Evolutionary conservation across 1,284 basidiomycete species (phyloP).

Genomic region (Stereum hirsutum): DNA sequence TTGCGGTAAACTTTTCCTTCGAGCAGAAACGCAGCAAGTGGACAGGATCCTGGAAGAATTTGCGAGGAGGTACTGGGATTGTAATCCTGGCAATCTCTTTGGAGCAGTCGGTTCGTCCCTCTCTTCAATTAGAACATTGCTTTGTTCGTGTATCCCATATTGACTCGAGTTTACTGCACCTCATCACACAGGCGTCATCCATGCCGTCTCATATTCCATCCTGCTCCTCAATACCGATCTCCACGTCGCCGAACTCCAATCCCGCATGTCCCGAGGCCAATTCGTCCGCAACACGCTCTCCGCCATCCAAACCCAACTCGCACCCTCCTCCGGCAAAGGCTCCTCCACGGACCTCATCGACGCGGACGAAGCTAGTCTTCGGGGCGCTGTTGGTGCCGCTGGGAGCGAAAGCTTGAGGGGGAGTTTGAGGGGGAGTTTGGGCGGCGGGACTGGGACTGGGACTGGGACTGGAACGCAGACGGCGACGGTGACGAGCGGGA

Average conservation of each 20-base stretch:
- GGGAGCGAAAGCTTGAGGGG: no score
- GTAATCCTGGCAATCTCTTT: slow-evolving; percentile 76
- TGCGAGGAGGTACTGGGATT: slow-evolving; percentile 83
- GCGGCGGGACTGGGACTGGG: no score
- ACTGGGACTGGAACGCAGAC: no score
- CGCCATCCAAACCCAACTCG: slow-evolving; percentile 72
- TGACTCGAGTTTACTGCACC: slow-evolving; percentile 9
- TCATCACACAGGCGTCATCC: slow-evolving; percentile 81
- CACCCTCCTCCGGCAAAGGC: slow-evolving; percentile 34
- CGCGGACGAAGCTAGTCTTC: slow-evolving; percentile 57
- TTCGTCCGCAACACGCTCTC: slow-evolving; percentile 90
- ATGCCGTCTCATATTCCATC: slow-evolving; percentile 89
- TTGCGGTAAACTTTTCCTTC: slow-evolving; percentile 87
- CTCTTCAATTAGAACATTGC: background rate
- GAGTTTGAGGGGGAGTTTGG: no score
- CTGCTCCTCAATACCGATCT: slow-evolving; percentile 95
- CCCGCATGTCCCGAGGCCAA: slow-evolving; percentile 89
- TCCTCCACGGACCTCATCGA: slow-evolving; percentile 57
- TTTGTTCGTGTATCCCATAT: slow-evolving; percentile 6
- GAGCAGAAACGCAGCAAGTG: slow-evolving; percentile 96
- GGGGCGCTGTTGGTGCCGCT: slow-evolving; percentile 36
- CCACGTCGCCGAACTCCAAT: slow-evolving; percentile 85
- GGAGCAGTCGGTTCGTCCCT: slow-evolving; percentile 69
- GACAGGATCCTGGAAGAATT: slow-evolving; percentile 94
- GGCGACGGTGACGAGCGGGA: no score